Base-by-base conservation (phyloP, 2,329 filamentous ascomycete species). In the Clonostachys chloroleuca region DNA sequence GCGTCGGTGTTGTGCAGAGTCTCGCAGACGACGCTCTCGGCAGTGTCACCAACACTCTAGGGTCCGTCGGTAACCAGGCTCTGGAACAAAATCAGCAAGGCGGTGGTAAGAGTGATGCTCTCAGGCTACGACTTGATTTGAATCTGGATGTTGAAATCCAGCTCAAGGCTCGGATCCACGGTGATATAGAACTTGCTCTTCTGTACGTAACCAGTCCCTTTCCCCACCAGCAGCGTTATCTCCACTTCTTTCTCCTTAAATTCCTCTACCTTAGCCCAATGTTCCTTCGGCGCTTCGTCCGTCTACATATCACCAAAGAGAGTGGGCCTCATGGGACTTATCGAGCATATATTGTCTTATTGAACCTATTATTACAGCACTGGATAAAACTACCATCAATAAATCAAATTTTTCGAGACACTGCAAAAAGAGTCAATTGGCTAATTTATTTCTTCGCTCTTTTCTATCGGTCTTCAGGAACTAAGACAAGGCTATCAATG, bases 71-170 rank as follows among this genome's bases (percentile, higher is more conserved):
- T 13, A 63, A 64, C 51, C 56, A 60, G 43, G 67, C 66, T 37
- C 56, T 71, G 47, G 61, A 68, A 50, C 59, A 68, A 49, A 55
- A 65, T 49, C 52, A 54, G 34, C 55, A 63, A 35, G 59, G 56
- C 33, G 18, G 18, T 5, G 18, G 18, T 58, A 73, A 76, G 58
- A 74, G 79, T 50, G 84, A 90, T 57, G 85, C 87, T 37, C 52
- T 64, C 12, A 40, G 48, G 62, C 66, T 94, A 56, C 79, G 84
- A 37, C 70, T 94, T 18, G 89, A 94, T 60, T 74, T 91, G 48
- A 94, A 94, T 65, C 73, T 94, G 48, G 89, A 94, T 55, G 78
- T 94, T 44, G 89, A 94, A 66, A 88, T 94, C 51, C 86, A 90
- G 58, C 77, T 94, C 51, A 94, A 94, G 75, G 89, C 89, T 16